phyloP scores from a whole-genome alignment of 1,284 basidiomycete species.

The Cutaneotrichosporon dermatis region DNA sequence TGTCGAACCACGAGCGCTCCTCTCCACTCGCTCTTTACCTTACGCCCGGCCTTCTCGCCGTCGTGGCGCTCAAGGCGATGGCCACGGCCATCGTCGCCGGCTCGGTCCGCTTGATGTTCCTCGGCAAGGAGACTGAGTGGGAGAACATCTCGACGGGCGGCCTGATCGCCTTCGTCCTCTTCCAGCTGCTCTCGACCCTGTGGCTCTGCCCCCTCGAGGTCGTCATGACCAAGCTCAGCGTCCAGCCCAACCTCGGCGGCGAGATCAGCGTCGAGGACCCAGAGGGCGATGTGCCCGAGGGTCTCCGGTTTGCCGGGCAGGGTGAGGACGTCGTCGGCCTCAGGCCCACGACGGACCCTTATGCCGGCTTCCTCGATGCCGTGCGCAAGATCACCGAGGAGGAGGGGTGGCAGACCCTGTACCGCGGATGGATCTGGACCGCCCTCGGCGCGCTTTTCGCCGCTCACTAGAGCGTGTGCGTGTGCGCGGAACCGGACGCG shows the following conservation, averaged over 20 bases:
- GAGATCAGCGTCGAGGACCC: conserved; percentile 57
- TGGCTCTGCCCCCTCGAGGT: conserved; percentile 78
- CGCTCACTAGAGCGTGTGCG: not conserved
- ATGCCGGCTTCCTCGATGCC: conserved; percentile 70
- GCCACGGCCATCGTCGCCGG: conserved; percentile 65
- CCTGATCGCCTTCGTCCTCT: conserved; percentile 57
- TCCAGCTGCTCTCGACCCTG: conserved; percentile 57
- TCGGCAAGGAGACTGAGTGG: conserved; percentile 10
- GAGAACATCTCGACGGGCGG: conserved; percentile 18
- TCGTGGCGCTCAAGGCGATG: conserved; percentile 62
- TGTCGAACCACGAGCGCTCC: conserved; percentile 76
- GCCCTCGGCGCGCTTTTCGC: conserved; percentile 58
- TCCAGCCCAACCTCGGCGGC: conserved; percentile 75
- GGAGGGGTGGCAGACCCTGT: conserved; percentile 71
- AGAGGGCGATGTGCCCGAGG: conserved; percentile 58
- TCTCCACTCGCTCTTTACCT: conserved; percentile 75
- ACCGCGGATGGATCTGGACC: conserved; percentile 84
- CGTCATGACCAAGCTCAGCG: conserved; percentile 69
- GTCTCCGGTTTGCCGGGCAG: conserved; percentile 60
- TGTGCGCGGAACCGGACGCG: not conserved
- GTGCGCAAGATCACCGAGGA: conserved; percentile 74
- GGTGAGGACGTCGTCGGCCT: conserved; percentile 86
- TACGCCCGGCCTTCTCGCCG: conserved; percentile 72
- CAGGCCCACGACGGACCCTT: conserved; percentile 80
- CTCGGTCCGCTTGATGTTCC: conserved; percentile 17